phyloP scores from a whole-genome alignment of 495 filamentous ascomycete genomes.

The Penicillium angulare region DNA sequence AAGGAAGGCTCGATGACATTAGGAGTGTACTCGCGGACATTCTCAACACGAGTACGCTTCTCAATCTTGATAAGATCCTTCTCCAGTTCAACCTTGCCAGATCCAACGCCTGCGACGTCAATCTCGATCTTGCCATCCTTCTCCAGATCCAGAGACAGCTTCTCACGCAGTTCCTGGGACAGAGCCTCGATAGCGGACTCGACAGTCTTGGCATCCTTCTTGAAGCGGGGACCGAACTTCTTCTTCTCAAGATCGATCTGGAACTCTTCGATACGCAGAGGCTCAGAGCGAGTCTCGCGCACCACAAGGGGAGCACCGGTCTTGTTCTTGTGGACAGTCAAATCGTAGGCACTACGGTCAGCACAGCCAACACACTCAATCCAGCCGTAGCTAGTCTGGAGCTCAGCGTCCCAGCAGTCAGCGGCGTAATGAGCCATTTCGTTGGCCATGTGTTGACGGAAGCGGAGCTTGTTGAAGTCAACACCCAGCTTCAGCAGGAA shows the following conservation, averaged over 20 bases:
- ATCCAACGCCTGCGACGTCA: constrained; percentile 60
- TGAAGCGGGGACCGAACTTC: constrained; percentile 77
- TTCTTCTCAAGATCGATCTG: constrained; percentile 77
- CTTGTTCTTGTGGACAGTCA: constrained; percentile 76
- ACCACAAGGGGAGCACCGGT: constrained; percentile 76
- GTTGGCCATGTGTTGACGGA: constrained; percentile 81
- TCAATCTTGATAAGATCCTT: constrained; percentile 70
- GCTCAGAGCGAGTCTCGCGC: constrained; percentile 63
- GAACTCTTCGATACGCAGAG: constrained; percentile 69
- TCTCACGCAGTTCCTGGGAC: constrained; percentile 68
- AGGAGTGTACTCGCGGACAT: constrained; percentile 73
- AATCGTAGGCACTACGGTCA: constrained; percentile 76
- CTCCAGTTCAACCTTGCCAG: constrained; percentile 66
- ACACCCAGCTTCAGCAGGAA: constrained; percentile 72
- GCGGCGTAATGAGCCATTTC: constrained; percentile 84
- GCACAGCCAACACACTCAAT: constrained; percentile 86
- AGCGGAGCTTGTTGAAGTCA: constrained; percentile 70
- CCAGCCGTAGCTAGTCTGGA: constrained; percentile 78
- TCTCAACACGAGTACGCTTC: constrained; percentile 65
- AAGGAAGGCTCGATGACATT: constrained; percentile 87
- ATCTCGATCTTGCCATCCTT: constrained; percentile 65
- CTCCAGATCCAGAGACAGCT: constrained; percentile 62
- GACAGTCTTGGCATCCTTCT: constrained; percentile 75
- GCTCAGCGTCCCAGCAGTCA: constrained; percentile 84
- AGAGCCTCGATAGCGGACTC: constrained; percentile 67